Evolutionary conservation across 2,329 filamentous ascomycete genomes (phyloP).

Genomic region (Gnomoniopsis smithogilvyi): DNA sequence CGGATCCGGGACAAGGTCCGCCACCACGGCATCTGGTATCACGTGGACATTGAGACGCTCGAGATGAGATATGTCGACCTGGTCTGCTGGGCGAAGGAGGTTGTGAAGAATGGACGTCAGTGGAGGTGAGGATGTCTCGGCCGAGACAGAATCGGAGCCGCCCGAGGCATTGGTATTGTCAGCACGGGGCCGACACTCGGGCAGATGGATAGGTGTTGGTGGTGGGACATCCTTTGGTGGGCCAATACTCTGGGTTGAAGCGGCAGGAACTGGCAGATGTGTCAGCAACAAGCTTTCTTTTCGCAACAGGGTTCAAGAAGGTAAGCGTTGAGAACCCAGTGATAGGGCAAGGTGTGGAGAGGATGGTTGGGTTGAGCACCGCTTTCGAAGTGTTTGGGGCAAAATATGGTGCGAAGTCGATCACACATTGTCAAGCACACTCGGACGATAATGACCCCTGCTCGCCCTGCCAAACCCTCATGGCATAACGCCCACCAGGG

Average conservation of each 20-base stretch:
- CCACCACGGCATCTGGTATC: conserved; percentile 43
- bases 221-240: conserved; percentile 52
- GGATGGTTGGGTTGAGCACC: neutral
- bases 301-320: too few relatives aligned
- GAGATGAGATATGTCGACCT: conserved; percentile 45
- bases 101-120: conserved; percentile 50
- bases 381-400: conserved; percentile 1
- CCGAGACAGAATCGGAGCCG: neutral
- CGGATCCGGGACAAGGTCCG: conserved; percentile 52
- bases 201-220: conserved; percentile 53
- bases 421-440: conserved; percentile 14
- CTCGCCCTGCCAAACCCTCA: neutral
- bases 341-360: too few relatives aligned
- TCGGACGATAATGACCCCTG: neutral
- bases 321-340: neutral
- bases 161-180: conserved; percentile 8
- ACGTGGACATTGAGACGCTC: conserved; percentile 57
- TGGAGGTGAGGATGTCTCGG: conserved; percentile 27
- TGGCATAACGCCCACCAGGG: neutral
- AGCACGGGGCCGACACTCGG: conserved; percentile 35
- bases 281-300: conserved; percentile 4
- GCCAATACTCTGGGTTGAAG: conserved; percentile 21
- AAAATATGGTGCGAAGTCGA: conserved; percentile 14
- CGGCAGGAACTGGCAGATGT: conserved; percentile 6
- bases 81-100: conserved; percentile 50